These are phyloP conservation scores for Paecilomyces fulvus DNA, from an alignment of 2,329 filamentous ascomycete genomes.

Conservation along the genomic window DNA sequence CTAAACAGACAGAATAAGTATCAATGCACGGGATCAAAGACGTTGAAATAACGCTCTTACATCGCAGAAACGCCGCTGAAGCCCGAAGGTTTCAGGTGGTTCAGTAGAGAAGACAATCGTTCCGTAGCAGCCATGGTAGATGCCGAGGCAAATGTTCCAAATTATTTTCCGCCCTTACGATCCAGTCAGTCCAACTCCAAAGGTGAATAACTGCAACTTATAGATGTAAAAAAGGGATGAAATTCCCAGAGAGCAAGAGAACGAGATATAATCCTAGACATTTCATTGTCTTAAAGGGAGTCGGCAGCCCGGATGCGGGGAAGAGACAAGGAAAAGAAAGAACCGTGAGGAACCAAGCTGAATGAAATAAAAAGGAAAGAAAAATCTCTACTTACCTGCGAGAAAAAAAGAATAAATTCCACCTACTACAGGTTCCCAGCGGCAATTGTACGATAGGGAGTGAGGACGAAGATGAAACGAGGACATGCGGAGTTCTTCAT, in stretches of 20 bases:
- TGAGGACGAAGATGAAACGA: not conserved
- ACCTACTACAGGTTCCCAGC: not conserved
- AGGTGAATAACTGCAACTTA: not conserved
- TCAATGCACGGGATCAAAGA: too few species aligned
- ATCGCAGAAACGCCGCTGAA: conserved; percentile 64
- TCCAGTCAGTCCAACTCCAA: not conserved
- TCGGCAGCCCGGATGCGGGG: not conserved
- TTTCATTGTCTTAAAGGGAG: not conserved
- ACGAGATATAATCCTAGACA: not conserved
- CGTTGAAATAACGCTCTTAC: conserved; percentile 47
- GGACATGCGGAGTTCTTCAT: not conserved
- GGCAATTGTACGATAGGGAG: not conserved
- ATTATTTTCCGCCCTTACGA: not conserved
- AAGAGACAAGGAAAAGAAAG: not conserved
- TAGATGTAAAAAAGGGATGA: not conserved
- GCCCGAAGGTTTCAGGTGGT: conserved; percentile 62
- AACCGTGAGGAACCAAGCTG: not conserved
- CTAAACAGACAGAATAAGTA: conserved; percentile 39
- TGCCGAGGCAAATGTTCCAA: not conserved
- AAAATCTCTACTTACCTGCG: not conserved
- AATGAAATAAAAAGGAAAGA: too few species aligned
- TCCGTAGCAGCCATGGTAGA: conserved; percentile 67
- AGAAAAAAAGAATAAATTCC: not conserved
- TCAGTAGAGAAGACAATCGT: conserved; percentile 78
- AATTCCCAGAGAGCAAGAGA: not conserved